Conservation (phyloP, 305 asterid species). For the Striga hermonthica region DNA sequence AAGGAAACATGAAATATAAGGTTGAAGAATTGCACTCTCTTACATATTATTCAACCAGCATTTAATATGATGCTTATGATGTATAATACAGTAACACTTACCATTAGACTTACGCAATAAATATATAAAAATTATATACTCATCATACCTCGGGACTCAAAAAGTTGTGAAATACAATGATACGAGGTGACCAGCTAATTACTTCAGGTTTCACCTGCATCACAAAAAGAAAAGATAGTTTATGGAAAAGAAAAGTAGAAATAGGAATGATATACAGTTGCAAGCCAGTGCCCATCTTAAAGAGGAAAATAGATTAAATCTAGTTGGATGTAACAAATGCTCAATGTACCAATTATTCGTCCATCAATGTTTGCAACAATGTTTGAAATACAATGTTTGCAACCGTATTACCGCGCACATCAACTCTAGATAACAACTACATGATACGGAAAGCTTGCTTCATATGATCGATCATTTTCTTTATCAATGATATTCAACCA, state of each 20-base stretch:
- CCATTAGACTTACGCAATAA: neutral
- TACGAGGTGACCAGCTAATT: slow-evolving; percentile 75
- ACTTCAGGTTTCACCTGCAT: slow-evolving; percentile 81
- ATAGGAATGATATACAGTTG: neutral
- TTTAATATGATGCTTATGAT: too few relatives aligned
- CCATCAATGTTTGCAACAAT: too few relatives aligned
- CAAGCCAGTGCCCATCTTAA: neutral
- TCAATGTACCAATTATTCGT: neutral
- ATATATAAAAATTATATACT: slow-evolving; percentile 5
- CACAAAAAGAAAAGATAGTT: slow-evolving; percentile 20
- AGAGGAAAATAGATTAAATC: slow-evolving; percentile 16
- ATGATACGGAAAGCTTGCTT: too few relatives aligned
- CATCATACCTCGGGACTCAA: slow-evolving; percentile 69
- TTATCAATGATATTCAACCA: too few relatives aligned
- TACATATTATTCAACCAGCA: neutral
- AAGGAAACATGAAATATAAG: neutral
- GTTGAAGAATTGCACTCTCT: neutral
- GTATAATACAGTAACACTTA: too few relatives aligned
- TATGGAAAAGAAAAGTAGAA: slow-evolving; percentile 18
- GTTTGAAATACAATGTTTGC: too few relatives aligned
- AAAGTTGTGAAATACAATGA: slow-evolving; percentile 63
- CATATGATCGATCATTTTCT: too few relatives aligned
- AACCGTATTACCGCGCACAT: too few relatives aligned
- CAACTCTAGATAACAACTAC: too few relatives aligned
- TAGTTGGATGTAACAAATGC: neutral